phyloP scores from a whole-genome alignment of 805 yeast genomes.

The Candida suzukii region DNA sequence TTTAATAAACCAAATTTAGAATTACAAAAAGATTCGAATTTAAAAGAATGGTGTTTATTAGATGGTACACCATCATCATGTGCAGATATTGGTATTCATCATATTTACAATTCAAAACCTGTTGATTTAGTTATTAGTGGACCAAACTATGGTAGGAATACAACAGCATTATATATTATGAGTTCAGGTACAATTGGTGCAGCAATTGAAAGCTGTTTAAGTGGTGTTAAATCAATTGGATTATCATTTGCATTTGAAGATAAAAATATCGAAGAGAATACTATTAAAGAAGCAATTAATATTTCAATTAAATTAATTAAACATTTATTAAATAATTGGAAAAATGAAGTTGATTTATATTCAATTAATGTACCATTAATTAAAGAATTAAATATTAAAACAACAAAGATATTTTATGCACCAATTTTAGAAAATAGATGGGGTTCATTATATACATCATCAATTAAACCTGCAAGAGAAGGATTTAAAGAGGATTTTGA shows the following conservation, averaged over 20 bases:
- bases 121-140: constrained; percentile 83
- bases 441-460: constrained; percentile 28
- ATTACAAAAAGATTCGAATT: constrained; percentile 24
- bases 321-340: constrained; percentile 50
- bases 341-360: constrained; percentile 51
- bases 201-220: constrained; percentile 77
- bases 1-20: constrained; percentile 38
- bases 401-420: constrained; percentile 56
- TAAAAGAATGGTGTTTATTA: constrained; percentile 69
- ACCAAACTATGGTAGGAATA: constrained; percentile 85
- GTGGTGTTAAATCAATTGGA: constrained; percentile 60
- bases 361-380: constrained; percentile 70
- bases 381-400: constrained; percentile 33
- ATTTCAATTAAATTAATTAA: constrained; percentile 53
- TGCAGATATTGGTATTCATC: constrained; percentile 75
- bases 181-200: constrained; percentile 92
- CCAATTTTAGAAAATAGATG: constrained; percentile 72
- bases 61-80: constrained; percentile 92
- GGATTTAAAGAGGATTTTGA: background rate
- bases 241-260: constrained; percentile 70
- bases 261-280: constrained; percentile 33
- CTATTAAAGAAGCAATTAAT: constrained; percentile 52
- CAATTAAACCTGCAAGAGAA: background rate
- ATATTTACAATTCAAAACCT: constrained; percentile 31
- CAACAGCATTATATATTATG: constrained; percentile 75